phyloP scores from a whole-genome alignment of 768 basidiomycete genomes.

The Leccinum obscurum region DNA sequence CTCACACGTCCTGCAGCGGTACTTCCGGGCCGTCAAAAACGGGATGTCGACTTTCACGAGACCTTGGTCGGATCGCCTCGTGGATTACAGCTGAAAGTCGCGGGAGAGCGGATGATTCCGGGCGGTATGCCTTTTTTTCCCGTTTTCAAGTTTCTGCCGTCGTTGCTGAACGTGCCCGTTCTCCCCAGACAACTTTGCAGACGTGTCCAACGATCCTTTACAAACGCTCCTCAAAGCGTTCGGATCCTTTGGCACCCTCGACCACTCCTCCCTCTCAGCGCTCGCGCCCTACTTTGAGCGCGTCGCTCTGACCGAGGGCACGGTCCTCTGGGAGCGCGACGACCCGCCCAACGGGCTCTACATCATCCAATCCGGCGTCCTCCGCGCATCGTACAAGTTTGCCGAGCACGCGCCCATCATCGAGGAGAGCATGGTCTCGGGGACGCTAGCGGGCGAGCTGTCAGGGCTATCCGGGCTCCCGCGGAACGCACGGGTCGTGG shows the following conservation, averaged over 20 bases:
- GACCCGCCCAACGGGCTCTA: constrained; percentile 83
- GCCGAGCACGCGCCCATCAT: constrained; percentile 63
- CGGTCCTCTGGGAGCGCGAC: constrained; percentile 74
- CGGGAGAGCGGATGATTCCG: constrained; percentile 70
- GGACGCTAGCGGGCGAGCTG: constrained; percentile 90
- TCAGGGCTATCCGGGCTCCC: constrained; percentile 76
- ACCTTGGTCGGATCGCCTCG: constrained; percentile 61
- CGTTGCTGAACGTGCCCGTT: neutral
- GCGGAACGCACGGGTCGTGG: constrained; percentile 84
- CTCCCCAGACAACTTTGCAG: constrained; percentile 25
- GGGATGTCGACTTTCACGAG: constrained; percentile 45
- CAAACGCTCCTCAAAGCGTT: constrained; percentile 80
- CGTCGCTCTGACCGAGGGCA: constrained; percentile 52
- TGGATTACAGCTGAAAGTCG: constrained; percentile 64
- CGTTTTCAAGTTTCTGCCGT: neutral
- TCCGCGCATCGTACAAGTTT: constrained; percentile 82
- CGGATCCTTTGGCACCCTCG: constrained; percentile 63
- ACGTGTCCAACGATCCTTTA: constrained; percentile 57
- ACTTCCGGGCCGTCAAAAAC: constrained; percentile 58
- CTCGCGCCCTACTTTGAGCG: constrained; percentile 74
- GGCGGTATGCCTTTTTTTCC: constrained; percentile 39
- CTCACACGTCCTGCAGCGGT: constrained; percentile 11
- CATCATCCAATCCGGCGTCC: constrained; percentile 83
- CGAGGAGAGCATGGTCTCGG: constrained; percentile 92
- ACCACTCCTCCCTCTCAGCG: constrained; percentile 56